phyloP scores from a whole-genome alignment of 257 asterid species.

The Nicotiana obtusifolia region DNA sequence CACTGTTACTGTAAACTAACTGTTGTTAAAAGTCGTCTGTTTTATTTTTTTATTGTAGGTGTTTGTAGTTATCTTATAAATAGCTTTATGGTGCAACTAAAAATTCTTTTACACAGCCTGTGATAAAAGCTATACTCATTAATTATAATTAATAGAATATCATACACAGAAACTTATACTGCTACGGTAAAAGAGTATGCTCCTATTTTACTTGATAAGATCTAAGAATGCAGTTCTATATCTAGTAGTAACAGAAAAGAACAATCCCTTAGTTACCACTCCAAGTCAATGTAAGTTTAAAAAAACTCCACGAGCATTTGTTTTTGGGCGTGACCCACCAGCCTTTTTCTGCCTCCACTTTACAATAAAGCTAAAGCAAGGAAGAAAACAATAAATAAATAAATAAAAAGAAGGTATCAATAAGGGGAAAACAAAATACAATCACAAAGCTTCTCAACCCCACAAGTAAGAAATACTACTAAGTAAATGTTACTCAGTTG shows the following conservation, averaged over 20 bases:
- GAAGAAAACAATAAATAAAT: conserved; percentile 19
- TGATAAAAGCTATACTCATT: too few relatives aligned
- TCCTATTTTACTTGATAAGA: neutral
- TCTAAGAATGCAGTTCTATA: conserved; percentile 7
- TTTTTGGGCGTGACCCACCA: conserved; percentile 60
- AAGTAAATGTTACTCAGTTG: conserved; percentile 18
- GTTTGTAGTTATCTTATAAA: too few relatives aligned
- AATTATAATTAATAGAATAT: too few relatives aligned
- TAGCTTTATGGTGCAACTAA: too few relatives aligned
- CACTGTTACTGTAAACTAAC: too few relatives aligned
- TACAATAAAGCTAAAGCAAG: conserved; percentile 57
- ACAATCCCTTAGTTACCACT: conserved; percentile 10
- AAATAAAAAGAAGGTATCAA: conserved; percentile 7
- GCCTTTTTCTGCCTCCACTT: conserved; percentile 56
- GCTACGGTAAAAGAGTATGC: neutral
- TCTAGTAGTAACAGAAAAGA: conserved; percentile 10
- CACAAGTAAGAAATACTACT: conserved; percentile 43
- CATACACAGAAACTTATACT: too few relatives aligned
- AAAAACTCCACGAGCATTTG: conserved; percentile 35
- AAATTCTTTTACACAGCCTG: too few relatives aligned
- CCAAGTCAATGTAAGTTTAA: conserved; percentile 37
- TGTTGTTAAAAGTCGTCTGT: too few relatives aligned
- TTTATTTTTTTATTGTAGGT: too few relatives aligned
- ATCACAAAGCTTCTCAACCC: conserved; percentile 29
- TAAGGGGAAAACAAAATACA: conserved; percentile 22